These are phyloP conservation scores for Przewalskia tangutica DNA, from an alignment of 257 asterid species.

Conservation along the genomic window DNA sequence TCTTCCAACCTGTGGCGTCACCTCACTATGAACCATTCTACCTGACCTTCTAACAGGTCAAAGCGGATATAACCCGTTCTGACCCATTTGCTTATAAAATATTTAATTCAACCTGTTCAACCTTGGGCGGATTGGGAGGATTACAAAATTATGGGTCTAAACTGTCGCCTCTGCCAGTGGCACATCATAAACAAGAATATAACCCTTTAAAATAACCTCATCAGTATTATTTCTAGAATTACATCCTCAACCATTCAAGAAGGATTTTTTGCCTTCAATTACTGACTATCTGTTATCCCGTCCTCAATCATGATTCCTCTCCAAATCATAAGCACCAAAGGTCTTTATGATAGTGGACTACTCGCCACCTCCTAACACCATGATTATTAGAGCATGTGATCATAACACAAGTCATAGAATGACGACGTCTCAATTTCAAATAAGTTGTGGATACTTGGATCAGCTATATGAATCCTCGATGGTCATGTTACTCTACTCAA, in stretches of 20 bases:
- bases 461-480: no score
- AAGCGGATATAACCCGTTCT: neutral
- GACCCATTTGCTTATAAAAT: neutral
- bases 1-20: neutral
- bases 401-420: no score
- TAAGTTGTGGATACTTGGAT: no score
- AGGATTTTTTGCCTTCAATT: neutral
- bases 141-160: neutral
- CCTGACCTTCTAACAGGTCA: neutral
- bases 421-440: no score
- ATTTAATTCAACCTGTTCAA: neutral
- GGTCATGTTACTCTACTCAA: no score
- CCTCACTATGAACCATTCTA: neutral
- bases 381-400: no score
- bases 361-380: no score
- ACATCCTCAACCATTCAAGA: neutral
- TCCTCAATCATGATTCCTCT: neutral
- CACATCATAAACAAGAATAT: neutral
- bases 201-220: neutral
- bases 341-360: no score
- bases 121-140: neutral
- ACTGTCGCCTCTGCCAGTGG: neutral
- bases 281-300: neutral
- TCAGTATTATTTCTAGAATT: neutral
- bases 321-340: neutral